These are phyloP conservation scores for Lizonia empirigonia DNA, from an alignment of 2,329 filamentous ascomycete species.

Conservation along the genomic window DNA sequence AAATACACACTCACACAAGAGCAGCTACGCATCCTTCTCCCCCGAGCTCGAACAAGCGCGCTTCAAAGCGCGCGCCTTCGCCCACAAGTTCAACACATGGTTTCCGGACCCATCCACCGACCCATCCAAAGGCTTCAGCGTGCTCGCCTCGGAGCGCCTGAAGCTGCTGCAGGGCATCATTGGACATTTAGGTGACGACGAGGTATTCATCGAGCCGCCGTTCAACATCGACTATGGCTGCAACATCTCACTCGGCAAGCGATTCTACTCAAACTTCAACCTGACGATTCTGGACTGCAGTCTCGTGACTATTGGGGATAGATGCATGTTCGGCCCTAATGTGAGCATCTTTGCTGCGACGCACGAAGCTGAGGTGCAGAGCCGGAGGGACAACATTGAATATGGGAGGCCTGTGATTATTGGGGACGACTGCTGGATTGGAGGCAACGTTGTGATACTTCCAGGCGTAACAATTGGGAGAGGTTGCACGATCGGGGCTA, in stretches of 20 bases:
- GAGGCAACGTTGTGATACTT: constrained; percentile 62
- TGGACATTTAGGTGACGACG: constrained; percentile 41
- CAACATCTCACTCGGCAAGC: constrained; percentile 65
- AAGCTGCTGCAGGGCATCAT: constrained; percentile 37
- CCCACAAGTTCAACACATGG: constrained; percentile 64
- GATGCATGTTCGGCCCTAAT: constrained; percentile 60
- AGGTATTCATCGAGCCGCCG: constrained; percentile 63
- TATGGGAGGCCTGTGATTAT: constrained; percentile 57
- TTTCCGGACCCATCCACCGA: constrained; percentile 30
- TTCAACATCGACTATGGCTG: constrained; percentile 69
- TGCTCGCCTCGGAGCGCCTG: constrained; percentile 32
- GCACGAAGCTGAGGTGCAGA: constrained; percentile 58
- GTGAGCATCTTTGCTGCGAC: constrained; percentile 60
- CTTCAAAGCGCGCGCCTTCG: constrained; percentile 60
- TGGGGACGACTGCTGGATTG: constrained; percentile 54
- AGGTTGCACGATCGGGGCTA: constrained; percentile 76
- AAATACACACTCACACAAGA: not conserved
- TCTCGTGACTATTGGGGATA: constrained; percentile 58
- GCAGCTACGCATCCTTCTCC: constrained; percentile 58
- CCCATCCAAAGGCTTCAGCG: constrained; percentile 27
- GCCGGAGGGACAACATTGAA: constrained; percentile 56
- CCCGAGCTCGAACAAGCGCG: constrained; percentile 59
- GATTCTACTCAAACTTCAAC: constrained; percentile 69
- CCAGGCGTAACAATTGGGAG: constrained; percentile 79
- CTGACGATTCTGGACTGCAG: constrained; percentile 59